Evolutionary conservation across 345 rosid genomes (phyloP), one percentile per base, ranked within the genome.

Genomic region (Populus euphratica): DNA sequence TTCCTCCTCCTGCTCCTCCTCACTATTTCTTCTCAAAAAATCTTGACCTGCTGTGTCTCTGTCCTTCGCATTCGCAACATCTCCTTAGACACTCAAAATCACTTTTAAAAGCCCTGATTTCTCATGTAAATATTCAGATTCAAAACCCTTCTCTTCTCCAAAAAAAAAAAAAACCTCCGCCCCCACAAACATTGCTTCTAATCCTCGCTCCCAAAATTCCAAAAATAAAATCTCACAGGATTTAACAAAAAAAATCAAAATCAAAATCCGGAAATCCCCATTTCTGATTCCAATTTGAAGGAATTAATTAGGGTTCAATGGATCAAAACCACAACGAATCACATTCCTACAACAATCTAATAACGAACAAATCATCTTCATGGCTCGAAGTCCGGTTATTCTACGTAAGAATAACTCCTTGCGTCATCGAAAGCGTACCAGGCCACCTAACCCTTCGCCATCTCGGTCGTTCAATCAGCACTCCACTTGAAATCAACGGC

Each of bases 371-470:
- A 10, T 74, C 87, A 25, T 80, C 91, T 49, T 80, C 89, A 21
- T 89, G 96, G 94, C 90, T 94, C n/a, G 98, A 94, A 86, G 90
- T 91, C 81, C 89, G 97, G 69, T 82, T 94, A 73, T 93, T 93
- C 81, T 94, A 94, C 77, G 97, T 93, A 2, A 89, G 98, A 21
- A 83, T 93, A 77, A 73, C 93, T 13, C 92, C 94, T 7, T 91
- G 92, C 80, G 81, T 82, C 14, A 78, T 86, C 59, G 90, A 87
- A 36, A 78, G 79, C 72, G 95, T 91, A 36, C 95, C 98, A 9
- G 90, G 88, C 38, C 90, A 73, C 78, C 92, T 95, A 31, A 91
- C 81, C 41, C 93, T 93, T 71, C 87, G 88, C 70, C 91, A 93
- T 65, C 85, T 88, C 75, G 96, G 89, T 64, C 94, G 90, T 31